Base-by-base conservation (phyloP, 371 early-diverging fungal species). In the Phascolomyces articulosus region DNA sequence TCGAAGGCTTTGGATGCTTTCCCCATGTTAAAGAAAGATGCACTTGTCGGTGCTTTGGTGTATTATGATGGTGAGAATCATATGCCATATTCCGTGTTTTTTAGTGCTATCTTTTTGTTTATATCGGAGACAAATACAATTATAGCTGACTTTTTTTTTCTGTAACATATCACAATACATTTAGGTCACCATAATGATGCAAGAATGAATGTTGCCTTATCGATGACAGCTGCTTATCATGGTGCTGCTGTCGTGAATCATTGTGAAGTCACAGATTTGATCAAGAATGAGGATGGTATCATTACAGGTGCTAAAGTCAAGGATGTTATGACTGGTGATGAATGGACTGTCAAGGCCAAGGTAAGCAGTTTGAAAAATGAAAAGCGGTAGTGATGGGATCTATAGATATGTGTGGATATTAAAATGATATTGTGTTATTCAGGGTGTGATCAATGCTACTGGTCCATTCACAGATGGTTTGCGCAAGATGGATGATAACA, bases 221-320 rank as follows among this genome's bases (percentile, higher is more conserved):
- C 95, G 1, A 75, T 98, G 68, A 99, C 99, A 0, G 97, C 99
- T 24, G 91, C 92, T 3, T 89, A 89, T 20, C 89, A 98, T 67
- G 99, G 99, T 60, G 99, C 99, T 15, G 90, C 88, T 54, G 91
- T 96, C 29, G 90, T 95, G 62, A 99, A 99, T 82, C 97, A 99
- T 72, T 90, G 92, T 59, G 96, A 98, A 75, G 97, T 98, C 16
- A 79, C 85, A 3, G 80, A 85, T 40, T 82, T 99, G 57, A 76
- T 90, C 53, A 98, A 97, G 82, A 87, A 93, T 55, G 76, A 83
- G 16, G 76, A 82, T 51, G 84, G 79, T 20, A 66, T 62, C 31
- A 82, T 98, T 27, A 85, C 85, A 59, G 99, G 97, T 20, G 98
- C 96, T 18, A 82, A 81, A 40, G 80, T 95, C 65, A 82, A 84